These are phyloP conservation scores for Chaetomiaceae sp. DNA, from an alignment of 2,329 filamentous ascomycete genomes.

Conservation along the genomic window DNA sequence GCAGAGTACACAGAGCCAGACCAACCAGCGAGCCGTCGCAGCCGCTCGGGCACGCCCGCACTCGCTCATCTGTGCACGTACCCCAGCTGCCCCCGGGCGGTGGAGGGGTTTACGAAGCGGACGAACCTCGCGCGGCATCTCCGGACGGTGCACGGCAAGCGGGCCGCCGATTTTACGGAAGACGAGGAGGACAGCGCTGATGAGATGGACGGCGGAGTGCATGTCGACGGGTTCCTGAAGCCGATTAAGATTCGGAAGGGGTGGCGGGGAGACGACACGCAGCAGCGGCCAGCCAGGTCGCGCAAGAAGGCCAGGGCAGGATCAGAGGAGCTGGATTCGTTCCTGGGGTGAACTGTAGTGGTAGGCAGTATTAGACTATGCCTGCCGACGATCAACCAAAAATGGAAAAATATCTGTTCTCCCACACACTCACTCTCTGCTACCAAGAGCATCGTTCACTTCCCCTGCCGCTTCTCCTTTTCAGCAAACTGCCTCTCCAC, in stretches of 20 bases:
- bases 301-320: constrained; percentile 7
- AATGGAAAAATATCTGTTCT: no score
- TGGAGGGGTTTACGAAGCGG: constrained; percentile 35
- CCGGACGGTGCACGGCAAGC: constrained; percentile 37
- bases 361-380: background rate
- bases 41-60: constrained; percentile 18
- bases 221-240: constrained; percentile 63
- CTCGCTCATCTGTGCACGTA: constrained; percentile 35
- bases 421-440: no score
- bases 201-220: constrained; percentile 58
- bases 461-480: constrained; percentile 4
- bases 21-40: background rate
- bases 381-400: background rate
- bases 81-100: constrained; percentile 33
- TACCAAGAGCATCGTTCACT: background rate
- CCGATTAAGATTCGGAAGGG: constrained; percentile 48
- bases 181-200: constrained; percentile 43
- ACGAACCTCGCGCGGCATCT: constrained; percentile 42
- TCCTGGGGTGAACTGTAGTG: no score
- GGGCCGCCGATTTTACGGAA: background rate
- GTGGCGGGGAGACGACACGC: constrained; percentile 41
- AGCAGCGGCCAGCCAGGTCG: constrained; percentile 11
- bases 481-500: constrained; percentile 37
- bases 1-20: background rate
- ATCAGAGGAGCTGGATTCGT: constrained; percentile 10